Base-by-base conservation (phyloP, 1,284 basidiomycete species). In the Pyrrhoderma noxium region DNA sequence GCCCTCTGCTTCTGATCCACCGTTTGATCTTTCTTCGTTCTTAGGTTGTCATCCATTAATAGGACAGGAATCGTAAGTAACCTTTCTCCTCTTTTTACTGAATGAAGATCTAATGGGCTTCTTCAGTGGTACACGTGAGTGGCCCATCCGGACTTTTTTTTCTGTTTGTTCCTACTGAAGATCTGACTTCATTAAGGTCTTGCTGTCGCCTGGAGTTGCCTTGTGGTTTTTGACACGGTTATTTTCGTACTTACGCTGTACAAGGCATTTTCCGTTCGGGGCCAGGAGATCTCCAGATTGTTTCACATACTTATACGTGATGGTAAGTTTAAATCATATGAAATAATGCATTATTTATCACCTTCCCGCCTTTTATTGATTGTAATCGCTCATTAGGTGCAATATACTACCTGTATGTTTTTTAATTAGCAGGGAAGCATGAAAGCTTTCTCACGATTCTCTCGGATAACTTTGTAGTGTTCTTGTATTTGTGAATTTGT, bases 221-320 rank as follows among this genome's bases (percentile, higher is more conserved):
- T 71, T 62, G 61, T 72, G 2, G 56, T 67, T 9, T 71, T 71
- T 47, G 72, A 74, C 52, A 53, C 63, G 3, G 44, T 68, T 40
- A 65, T 73, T 11, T 71, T 74, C 52, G 57, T 55, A 3, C 65
- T 73, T 58, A 75, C 73, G 16, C 54, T 73, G n/a, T 69, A 65
- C 56, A 73, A 73, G 53, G 65, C 71, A 3, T 58, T 71, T 34
- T 16, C 16, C 25, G 52, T 56, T 31, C 45, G 50, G 54, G 52
- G 45, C 18, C 44, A 39, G 14, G 47, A 47, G 2, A 52, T 41
- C 8, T 27, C 42, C 8, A 41, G 49, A 19, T 38, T 56, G 5
- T 45, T 48, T n/a, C 41, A 49, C 19, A 43, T 56, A 13, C 36
- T 56, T n/a, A n/a, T 52, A 18, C 51, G 54, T n/a, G 54, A 56